Base-by-base conservation (phyloP, 2,329 filamentous ascomycete species). In the Aspergillus pseudonomiae region DNA sequence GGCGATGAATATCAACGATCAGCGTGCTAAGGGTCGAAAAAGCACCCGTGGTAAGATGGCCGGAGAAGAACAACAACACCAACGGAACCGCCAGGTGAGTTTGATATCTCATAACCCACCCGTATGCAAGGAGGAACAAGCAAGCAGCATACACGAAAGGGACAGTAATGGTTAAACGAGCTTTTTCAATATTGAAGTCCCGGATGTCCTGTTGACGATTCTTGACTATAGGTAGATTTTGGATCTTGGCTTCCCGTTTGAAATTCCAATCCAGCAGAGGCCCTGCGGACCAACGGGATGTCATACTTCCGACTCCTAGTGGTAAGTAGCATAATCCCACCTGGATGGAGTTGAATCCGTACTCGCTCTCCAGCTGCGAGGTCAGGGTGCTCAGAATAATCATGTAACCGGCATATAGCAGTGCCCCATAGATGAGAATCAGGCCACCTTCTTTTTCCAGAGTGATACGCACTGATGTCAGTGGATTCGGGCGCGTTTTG, bases 221-320 rank as follows among this genome's bases (percentile, higher is more conserved):
- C 26, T 67, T 68, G 19, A 62, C 58, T 41, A 73, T 72, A 6
- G 71, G 69, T n/a, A 88, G 74, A 62, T 86, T 81, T 61, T 83
- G 79, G 19, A 82, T 64, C 16, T 86, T 85, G 3, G 70, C 66
- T 85, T 87, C 63, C 81, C 83, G 65, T 86, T 85, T 66, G 75
- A 91, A 96, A 74, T 93, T 93, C 82, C 86, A 88, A 75, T 92
- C 90, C 41, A 91, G 83, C 1, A 87, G 30, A n/a, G 52, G 48
- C 26, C 69, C 58, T 26, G 69, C 61, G 11, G 63, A 61, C 70
- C 71, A 71, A 4, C 67, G 65, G 21, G 79, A 73, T 61, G 50
- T 78, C 73, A 72, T 59, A 28, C 69, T 68, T n/a, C 67, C 67
- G 6, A 68, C 39, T 0, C 69, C 69, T 2, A 70, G 21, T 0